Evolutionary conservation across 352 stramenopile genomes (phyloP).

Genomic region (Pythium insidiosum): DNA sequence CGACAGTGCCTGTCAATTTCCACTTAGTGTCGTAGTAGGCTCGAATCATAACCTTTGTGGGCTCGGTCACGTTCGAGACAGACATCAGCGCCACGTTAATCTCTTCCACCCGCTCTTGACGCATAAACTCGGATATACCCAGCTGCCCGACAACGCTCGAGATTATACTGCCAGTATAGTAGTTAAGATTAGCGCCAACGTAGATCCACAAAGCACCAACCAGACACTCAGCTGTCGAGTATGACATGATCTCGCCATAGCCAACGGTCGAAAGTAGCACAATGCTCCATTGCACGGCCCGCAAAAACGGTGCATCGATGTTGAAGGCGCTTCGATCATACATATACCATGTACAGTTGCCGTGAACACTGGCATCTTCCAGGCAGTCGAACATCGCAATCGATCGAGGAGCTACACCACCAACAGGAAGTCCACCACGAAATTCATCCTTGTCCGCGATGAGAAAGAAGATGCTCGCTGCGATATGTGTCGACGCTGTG

Average conservation of each 20-base stretch:
- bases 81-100: constrained; percentile 52
- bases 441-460: constrained; percentile 33
- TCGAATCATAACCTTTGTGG: constrained; percentile 40
- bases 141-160: constrained; percentile 51
- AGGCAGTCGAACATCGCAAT: constrained; percentile 34
- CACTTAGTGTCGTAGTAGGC: constrained; percentile 69
- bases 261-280: constrained; percentile 64
- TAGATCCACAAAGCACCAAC: constrained; percentile 62
- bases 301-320: constrained; percentile 50
- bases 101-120: constrained; percentile 38
- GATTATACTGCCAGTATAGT: constrained; percentile 50
- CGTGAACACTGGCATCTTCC: constrained; percentile 30
- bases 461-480: constrained; percentile 52
- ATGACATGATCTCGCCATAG: constrained; percentile 60
- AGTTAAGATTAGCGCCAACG: constrained; percentile 64
- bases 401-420: constrained; percentile 18
- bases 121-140: constrained; percentile 34
- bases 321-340: constrained; percentile 54
- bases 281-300: constrained; percentile 63
- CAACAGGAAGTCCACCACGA: constrained; percentile 27
- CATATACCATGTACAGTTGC: constrained; percentile 69
- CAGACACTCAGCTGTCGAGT: constrained; percentile 46
- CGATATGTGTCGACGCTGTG: constrained; percentile 26
- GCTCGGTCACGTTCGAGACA: constrained; percentile 30
- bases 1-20: constrained; percentile 55